Evolutionary conservation across 345 rosid genomes (phyloP).

Genomic region (Laguncularia racemosa): DNA sequence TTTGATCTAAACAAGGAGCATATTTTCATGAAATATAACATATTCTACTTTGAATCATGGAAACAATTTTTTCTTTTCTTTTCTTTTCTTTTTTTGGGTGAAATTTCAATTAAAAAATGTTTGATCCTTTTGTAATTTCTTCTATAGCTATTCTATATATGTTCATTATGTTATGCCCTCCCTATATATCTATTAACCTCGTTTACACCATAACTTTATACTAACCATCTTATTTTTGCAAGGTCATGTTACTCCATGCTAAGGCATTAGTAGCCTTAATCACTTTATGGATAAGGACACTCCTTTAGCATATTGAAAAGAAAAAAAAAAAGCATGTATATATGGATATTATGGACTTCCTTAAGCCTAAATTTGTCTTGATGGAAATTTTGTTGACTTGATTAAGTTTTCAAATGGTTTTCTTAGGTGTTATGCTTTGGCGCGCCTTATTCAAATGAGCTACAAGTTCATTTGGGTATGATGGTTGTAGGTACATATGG

Average conservation of each 20-base stretch:
- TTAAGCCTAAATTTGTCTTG: constrained; percentile 59
- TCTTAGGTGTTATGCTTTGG: constrained; percentile 64
- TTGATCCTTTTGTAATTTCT: too few relatives aligned
- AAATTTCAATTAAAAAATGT: too few relatives aligned
- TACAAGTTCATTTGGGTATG: constrained; percentile 71
- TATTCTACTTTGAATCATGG: background rate
- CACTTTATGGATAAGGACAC: constrained; percentile 39
- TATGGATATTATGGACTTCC: constrained; percentile 57
- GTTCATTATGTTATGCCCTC: background rate
- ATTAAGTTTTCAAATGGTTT: constrained; percentile 46
- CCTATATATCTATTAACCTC: too few relatives aligned
- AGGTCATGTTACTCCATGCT: constrained; percentile 76
- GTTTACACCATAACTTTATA: background rate
- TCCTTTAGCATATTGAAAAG: constrained; percentile 54
- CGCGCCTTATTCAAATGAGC: constrained; percentile 52
- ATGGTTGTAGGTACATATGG: constrained; percentile 91
- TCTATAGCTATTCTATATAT: background rate
- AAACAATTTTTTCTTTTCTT: too few relatives aligned
- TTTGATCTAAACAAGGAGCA: background rate
- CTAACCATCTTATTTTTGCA: constrained; percentile 7
- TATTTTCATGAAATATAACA: background rate
- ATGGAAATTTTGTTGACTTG: constrained; percentile 87
- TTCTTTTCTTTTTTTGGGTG: too few relatives aligned
- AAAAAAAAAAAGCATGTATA: constrained; percentile 55
- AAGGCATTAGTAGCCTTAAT: constrained; percentile 79